phyloP scores from a whole-genome alignment of 2,329 filamentous ascomycete species.

The Stagonosporopsis tanaceti region DNA sequence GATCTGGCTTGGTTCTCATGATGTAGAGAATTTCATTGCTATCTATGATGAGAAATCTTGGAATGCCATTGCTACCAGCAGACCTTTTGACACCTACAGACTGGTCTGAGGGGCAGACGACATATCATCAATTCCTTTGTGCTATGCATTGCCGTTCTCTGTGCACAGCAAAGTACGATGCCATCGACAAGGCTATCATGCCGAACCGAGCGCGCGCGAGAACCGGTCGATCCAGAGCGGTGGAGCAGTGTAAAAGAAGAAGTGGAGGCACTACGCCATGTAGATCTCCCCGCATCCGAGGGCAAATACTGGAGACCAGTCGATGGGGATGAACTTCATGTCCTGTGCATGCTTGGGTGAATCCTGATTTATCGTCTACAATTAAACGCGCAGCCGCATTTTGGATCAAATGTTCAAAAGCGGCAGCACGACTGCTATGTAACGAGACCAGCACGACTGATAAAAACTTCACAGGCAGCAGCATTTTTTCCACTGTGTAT shows the following conservation, averaged over 20 bases:
- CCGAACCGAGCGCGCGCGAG: neutral
- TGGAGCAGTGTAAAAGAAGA: too few species aligned
- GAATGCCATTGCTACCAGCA: neutral
- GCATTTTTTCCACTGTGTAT: neutral
- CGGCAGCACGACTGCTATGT: too few species aligned
- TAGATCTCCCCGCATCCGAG: neutral
- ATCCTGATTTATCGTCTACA: too few species aligned
- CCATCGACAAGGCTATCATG: neutral
- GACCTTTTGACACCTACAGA: neutral
- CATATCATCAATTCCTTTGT: neutral
- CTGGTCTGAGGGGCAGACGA: neutral
- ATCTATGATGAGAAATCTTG: neutral
- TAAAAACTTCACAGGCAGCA: too few species aligned
- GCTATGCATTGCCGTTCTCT: neutral
- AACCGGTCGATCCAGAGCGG: neutral
- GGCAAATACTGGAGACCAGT: neutral
- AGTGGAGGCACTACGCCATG: too few species aligned
- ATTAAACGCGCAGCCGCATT: too few species aligned
- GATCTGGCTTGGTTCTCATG: neutral
- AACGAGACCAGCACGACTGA: too few species aligned
- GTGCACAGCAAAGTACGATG: neutral
- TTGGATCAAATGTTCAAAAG: too few species aligned
- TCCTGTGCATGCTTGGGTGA: neutral
- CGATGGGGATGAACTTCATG: neutral
- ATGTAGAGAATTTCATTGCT: conserved; percentile 5